These are phyloP conservation scores for Fraxinus cuspidata DNA, from an alignment of 257 asterid genomes.

Conservation along the genomic window DNA sequence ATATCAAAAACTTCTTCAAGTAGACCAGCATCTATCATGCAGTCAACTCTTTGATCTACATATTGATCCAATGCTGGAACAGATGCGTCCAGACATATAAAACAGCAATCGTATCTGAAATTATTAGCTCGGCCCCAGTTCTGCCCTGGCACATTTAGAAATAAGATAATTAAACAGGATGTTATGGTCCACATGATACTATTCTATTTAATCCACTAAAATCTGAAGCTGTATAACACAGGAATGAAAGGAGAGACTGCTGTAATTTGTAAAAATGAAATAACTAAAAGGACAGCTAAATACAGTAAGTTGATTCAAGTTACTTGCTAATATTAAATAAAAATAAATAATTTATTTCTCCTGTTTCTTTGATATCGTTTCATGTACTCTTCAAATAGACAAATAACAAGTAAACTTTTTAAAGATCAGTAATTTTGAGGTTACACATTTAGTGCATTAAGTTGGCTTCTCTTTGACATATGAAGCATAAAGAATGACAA, in stretches of 20 bases:
- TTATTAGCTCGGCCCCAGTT: slow-evolving; percentile 87
- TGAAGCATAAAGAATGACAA: not conserved
- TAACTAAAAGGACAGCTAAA: too few relatives aligned
- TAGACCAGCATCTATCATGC: slow-evolving; percentile 75
- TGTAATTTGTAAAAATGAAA: not conserved
- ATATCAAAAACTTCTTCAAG: slow-evolving; percentile 72
- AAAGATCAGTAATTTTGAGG: not conserved
- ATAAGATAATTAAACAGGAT: slow-evolving; percentile 29
- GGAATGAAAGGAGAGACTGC: not conserved
- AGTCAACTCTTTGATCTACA: slow-evolving; percentile 80
- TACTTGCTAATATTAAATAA: not conserved
- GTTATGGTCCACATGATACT: not conserved
- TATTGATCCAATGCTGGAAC: slow-evolving; percentile 69
- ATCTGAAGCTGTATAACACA: not conserved
- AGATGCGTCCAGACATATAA: slow-evolving; percentile 87
- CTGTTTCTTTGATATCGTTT: not conserved
- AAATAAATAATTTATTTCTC: not conserved
- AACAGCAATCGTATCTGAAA: slow-evolving; percentile 72
- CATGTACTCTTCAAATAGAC: not conserved
- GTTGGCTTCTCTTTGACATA: not conserved
- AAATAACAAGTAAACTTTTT: not conserved
- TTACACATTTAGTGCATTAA: not conserved
- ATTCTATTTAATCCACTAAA: not conserved
- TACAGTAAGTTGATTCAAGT: not conserved
- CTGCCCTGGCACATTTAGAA: slow-evolving; percentile 85